Percentiles rank a stretch among this genome's conserved stretches.
Conservation (phyloP, 768 basidiomycete genomes). For the Termitomyces sp. region DNA sequence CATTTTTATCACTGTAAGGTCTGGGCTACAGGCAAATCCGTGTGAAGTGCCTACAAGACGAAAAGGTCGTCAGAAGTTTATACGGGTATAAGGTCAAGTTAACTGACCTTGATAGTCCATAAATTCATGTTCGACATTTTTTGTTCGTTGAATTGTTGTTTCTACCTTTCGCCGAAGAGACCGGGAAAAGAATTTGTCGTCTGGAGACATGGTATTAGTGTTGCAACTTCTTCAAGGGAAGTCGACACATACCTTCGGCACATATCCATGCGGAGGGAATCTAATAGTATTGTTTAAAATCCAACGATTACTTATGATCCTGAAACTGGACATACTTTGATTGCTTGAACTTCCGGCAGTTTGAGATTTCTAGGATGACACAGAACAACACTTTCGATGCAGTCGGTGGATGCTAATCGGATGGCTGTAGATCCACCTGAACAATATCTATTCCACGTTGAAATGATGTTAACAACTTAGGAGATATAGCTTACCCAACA, state of each 20-base stretch:
- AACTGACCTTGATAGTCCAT: conserved; percentile 38
- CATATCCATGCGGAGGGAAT: conserved; percentile 36
- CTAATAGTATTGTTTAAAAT: background rate
- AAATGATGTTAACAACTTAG: background rate
- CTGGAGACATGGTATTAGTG: conserved; percentile 17
- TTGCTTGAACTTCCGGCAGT: conserved; percentile 29
- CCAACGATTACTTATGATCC: too few species aligned
- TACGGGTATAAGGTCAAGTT: background rate
- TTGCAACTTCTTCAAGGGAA: background rate
- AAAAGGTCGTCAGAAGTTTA: background rate
- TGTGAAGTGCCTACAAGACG: conserved; percentile 36
- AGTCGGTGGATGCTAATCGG: conserved; percentile 31
- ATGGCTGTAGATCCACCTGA: conserved; percentile 37
- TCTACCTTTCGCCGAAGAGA: conserved; percentile 29
- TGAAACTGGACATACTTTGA: conserved; percentile 23
- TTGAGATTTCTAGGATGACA: conserved; percentile 37
- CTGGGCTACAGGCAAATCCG: conserved; percentile 43
- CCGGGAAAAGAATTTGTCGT: conserved; percentile 33
- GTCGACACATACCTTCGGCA: conserved; percentile 33
- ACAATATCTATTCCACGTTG: conserved; percentile 33
- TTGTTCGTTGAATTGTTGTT: conserved; percentile 31
- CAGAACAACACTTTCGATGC: conserved; percentile 36
- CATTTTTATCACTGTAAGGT: conserved; percentile 32
- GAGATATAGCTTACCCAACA: conserved; percentile 31
- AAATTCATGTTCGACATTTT: conserved; percentile 43